A percentile compares a stretch with the other conserved stretches of the same genome.
These are phyloP conservation scores for Chlorociboria aeruginascens DNA, from an alignment of 495 filamentous ascomycete genomes.

Conservation along the genomic window DNA sequence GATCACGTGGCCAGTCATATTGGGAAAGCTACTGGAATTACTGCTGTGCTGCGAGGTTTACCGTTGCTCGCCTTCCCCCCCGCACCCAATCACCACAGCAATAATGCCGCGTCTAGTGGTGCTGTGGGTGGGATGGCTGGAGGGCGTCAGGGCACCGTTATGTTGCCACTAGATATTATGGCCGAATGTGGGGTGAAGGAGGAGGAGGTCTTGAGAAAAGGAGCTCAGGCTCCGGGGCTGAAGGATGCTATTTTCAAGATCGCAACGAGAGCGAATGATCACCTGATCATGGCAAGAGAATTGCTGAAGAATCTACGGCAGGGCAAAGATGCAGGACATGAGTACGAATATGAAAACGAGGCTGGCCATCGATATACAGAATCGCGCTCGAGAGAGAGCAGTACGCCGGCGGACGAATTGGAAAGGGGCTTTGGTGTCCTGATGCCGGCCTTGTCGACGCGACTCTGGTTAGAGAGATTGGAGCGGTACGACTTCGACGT, in stretches of 20 bases:
- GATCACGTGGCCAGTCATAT: constrained; percentile 92
- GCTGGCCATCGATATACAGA: constrained; percentile 55
- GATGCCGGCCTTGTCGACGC: constrained; percentile 66
- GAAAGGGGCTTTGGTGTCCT: constrained; percentile 64
- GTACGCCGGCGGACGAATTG: constrained; percentile 38
- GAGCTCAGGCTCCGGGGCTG: constrained; percentile 61
- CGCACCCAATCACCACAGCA: constrained; percentile 42
- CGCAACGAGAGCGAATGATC: constrained; percentile 86
- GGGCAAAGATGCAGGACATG: constrained; percentile 64
- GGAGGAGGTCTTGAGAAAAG: constrained; percentile 78
- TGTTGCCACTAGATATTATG: constrained; percentile 85
- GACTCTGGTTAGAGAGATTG: constrained; percentile 64
- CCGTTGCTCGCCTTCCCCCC: constrained; percentile 72
- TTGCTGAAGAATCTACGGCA: constrained; percentile 72
- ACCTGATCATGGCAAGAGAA: constrained; percentile 84
- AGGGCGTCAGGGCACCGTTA: constrained; percentile 48
- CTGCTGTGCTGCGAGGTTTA: constrained; percentile 68
- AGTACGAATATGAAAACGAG: constrained; percentile 75
- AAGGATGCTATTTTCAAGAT: constrained; percentile 85
- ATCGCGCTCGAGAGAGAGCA: neutral
- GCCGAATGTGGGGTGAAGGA: constrained; percentile 65
- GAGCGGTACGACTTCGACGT: constrained; percentile 77
- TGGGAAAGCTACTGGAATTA: constrained; percentile 85
- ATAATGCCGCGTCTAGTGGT: constrained; percentile 26
- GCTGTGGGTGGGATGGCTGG: constrained; percentile 21